Base-by-base conservation (phyloP, 2,329 filamentous ascomycete species). In the Scedosporium aurantiacum region DNA sequence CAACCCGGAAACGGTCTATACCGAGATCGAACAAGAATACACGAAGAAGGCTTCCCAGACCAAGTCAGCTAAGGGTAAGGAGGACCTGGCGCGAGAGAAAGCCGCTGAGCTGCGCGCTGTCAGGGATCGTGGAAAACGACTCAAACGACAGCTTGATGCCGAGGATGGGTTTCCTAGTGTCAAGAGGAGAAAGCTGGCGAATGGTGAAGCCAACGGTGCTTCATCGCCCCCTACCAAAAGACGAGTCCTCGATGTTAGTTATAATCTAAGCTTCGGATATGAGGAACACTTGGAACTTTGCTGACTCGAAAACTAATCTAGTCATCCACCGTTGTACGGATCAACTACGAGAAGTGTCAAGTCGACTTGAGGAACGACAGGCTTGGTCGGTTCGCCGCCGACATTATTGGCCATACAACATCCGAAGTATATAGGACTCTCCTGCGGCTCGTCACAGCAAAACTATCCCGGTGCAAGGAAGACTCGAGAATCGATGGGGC, bases 291-390 rank as follows among this genome's bases (percentile, higher is more conserved):
- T 25, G 16, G n/a, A 7, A 25, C n/a, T 50, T n/a, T 16, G 63
- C 57, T 65, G 21, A 59, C 21, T 6, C 2, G 6, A 5, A 28
- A 52, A 50, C 62, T 1, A 23, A n/a, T 57, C 10, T 69, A 95
- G 86, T 82, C 84, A 58, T 82, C 88, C 62, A 78, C 91, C 65
- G 80, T 92, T 41, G 78, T 97, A 57, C 84, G 87, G 28, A 79
- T 97, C 61, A 97, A 96, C 70, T 87, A 90, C 68, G 88, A 92
- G 61, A 95, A 93, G 72, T 90, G 91, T 63, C 78, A 87, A 5
- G 89, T 97, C 8, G 86, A 89, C 58, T 79, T 96, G 64, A 89
- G 93, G 62, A 96, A 91, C 67, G 82, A 87, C 65, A 84, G 85
- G 21, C 84, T 97, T 2, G 84, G 87, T 60, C 79, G 85, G n/a